Percentiles rank a stretch among this genome's conserved stretches.
These are phyloP conservation scores for Xylariaceae sp. DNA, from an alignment of 2,329 filamentous ascomycete genomes.

Conservation along the genomic window DNA sequence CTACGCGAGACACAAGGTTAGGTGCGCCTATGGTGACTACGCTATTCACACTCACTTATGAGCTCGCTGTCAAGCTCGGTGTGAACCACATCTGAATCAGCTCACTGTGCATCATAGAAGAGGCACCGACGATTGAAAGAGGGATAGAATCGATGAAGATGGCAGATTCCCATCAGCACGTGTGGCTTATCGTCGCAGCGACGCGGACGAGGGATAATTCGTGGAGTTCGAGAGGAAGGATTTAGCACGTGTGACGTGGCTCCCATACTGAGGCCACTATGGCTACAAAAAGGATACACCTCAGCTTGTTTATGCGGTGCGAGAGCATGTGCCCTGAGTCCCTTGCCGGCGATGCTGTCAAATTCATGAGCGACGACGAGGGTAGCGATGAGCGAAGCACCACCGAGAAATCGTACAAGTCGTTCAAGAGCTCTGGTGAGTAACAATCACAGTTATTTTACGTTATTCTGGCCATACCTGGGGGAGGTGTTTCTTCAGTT, in stretches of 20 bases:
- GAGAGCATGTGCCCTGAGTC: slow-evolving; percentile 1
- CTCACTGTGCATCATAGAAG: slow-evolving; percentile 11
- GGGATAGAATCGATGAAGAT: slow-evolving; percentile 20
- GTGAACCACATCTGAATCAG: slow-evolving; percentile 13
- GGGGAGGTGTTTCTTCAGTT: too few species aligned
- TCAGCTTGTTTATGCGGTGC: slow-evolving; percentile 14
- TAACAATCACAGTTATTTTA: neutral
- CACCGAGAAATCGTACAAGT: slow-evolving; percentile 6
- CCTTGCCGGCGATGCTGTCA: neutral
- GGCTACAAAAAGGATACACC: slow-evolving; percentile 17
- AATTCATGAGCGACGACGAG: slow-evolving; percentile 3
- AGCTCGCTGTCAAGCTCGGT: slow-evolving; percentile 8
- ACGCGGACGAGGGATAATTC: slow-evolving; percentile 7
- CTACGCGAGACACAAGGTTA: slow-evolving; percentile 12
- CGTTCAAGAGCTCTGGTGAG: slow-evolving; percentile 14
- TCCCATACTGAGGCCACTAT: slow-evolving; percentile 1
- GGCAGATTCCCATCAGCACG: slow-evolving; percentile 23
- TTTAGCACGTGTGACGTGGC: neutral
- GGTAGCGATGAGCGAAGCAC: neutral
- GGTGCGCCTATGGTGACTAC: neutral
- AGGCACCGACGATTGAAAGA: slow-evolving; percentile 15
- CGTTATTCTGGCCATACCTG: too few species aligned
- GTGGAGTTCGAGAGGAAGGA: slow-evolving; percentile 2
- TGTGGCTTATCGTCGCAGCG: slow-evolving; percentile 17
- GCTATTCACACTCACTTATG: slow-evolving; percentile 9